Evolutionary conservation across 106 monocot species (phyloP).

Genomic region (Posidonia australis): DNA sequence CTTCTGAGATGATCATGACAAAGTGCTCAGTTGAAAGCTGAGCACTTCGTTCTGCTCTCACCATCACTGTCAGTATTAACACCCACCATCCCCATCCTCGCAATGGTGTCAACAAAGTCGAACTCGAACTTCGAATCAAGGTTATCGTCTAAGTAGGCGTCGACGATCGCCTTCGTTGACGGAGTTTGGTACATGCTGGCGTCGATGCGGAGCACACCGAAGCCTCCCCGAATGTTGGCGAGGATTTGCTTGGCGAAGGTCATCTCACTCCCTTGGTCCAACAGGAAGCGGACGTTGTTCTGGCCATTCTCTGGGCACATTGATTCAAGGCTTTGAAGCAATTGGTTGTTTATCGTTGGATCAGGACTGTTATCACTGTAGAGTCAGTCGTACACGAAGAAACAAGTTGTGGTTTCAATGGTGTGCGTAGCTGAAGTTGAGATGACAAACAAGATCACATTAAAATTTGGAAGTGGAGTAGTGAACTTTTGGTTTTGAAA

Average conservation of each 20-base stretch:
- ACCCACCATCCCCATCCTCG: conserved; percentile 46
- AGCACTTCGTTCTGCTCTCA: conserved; percentile 35
- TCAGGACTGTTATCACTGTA: conserved; percentile 33
- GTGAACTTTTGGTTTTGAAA: too few species aligned
- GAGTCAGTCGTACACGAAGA: conserved; percentile 47
- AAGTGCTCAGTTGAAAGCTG: conserved; percentile 34
- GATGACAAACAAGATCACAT: too few species aligned
- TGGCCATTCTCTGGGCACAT: conserved; percentile 43
- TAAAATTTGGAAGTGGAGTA: too few species aligned
- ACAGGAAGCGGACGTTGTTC: conserved; percentile 23
- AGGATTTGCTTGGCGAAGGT: conserved; percentile 42
- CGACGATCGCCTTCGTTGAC: conserved; percentile 27
- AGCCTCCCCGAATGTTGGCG: conserved; percentile 40
- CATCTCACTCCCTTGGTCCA: conserved; percentile 51
- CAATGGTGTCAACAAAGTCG: conserved; percentile 6
- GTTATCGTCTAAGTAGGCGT: conserved; percentile 24
- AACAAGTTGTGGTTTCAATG: conserved; percentile 67
- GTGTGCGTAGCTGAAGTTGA: conserved; percentile 52
- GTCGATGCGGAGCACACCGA: conserved; percentile 45
- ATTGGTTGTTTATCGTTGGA: conserved; percentile 27
- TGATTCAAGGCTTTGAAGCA: conserved; percentile 32
- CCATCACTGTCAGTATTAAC: conserved; percentile 33
- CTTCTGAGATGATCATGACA: not conserved
- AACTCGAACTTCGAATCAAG: conserved; percentile 1
- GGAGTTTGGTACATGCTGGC: conserved; percentile 32